These are phyloP conservation scores for Jaapia argillacea DNA, from an alignment of 768 basidiomycete species.

Conservation along the genomic window DNA sequence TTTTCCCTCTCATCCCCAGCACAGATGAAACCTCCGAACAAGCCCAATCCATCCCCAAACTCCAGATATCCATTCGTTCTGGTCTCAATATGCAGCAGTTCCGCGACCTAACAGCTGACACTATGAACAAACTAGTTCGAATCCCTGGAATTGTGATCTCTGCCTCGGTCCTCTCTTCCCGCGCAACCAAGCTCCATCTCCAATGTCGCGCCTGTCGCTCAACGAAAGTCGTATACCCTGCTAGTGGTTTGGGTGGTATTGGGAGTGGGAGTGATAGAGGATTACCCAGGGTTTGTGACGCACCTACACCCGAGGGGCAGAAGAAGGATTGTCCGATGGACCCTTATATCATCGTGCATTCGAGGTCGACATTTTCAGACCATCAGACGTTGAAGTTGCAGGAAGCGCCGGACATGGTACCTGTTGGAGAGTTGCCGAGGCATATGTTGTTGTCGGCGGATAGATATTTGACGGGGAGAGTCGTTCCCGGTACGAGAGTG, in stretches of 20 bases:
- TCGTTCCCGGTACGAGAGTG: conserved; percentile 92
- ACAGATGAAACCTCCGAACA: conserved; percentile 34
- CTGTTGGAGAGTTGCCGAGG: conserved; percentile 93
- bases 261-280: conserved; percentile 79
- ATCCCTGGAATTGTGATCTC: conserved; percentile 98
- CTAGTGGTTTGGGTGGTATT: conserved; percentile 75
- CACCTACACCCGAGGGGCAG: conserved; percentile 68
- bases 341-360: conserved; percentile 75
- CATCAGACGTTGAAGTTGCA: conserved; percentile 88
- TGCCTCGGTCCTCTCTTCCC: conserved; percentile 85
- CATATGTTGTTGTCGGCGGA: conserved; percentile 93
- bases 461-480: conserved; percentile 83
- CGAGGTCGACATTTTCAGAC: conserved; percentile 87
- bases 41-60: conserved; percentile 44
- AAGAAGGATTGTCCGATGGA: conserved; percentile 84
- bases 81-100: conserved; percentile 91
- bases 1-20: conserved; percentile 66
- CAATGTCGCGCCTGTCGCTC: conserved; percentile 89
- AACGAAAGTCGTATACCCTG: conserved; percentile 67
- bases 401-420: conserved; percentile 99
- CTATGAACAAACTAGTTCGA: conserved; percentile 92
- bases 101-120: conserved; percentile 87
- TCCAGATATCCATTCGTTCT: conserved; percentile 86
- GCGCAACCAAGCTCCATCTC: conserved; percentile 85
- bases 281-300: conserved; percentile 83